Base-by-base conservation (phyloP, 192 early-diverging fungal species). In the Entomortierella chlamydospora region DNA sequence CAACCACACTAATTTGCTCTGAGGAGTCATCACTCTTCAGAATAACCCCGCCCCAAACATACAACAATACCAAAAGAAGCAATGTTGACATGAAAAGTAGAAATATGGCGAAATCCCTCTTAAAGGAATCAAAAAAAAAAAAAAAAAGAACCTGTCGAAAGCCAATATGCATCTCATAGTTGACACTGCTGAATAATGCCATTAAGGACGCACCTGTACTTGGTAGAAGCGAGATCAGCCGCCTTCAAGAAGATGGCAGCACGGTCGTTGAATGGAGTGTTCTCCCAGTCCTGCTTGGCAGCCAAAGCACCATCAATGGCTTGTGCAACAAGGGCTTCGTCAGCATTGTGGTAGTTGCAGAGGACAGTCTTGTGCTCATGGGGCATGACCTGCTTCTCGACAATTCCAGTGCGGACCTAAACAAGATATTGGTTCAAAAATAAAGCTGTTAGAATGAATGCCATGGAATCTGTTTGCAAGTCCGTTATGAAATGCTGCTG, bases 201-300 rank as follows among this genome's bases (percentile, higher is more conserved):
- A 47, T 47, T 12, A 47, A 17, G 45, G 22, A 53, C 51, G 68
- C 94, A 95, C 77, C 95, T 89, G 87, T 99, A 96, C 85, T 99
- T 99, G 73, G 81, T 84, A 23, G 94, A 62, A 11, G 96, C 80
- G 55, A 99, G 84, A 82, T 99, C 97, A 61, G 97, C 97, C n/a
- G 97, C 96, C 84, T 97, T 96, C 80, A 99, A 85, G 87, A 99
- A 97, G 81, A 99, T 94, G 49, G 96, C 93, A 72, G 92, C 91
- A 65, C 97, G 95, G 73, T 98, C 97, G 82, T 90, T 93, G 84
- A 97, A 93, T 26, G 95, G 95, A 88, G 97, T 90, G 57, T 89
- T 85, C 84, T 97, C 97, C 97, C 97, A 99, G 45, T 85, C 87
- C 60, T 86, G 82, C 84, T 96, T 95, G 60, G 94, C 96, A 23